These are phyloP conservation scores for Drechslerella stenobrocha DNA, from an alignment of 2,329 filamentous ascomycete species.

Conservation along the genomic window DNA sequence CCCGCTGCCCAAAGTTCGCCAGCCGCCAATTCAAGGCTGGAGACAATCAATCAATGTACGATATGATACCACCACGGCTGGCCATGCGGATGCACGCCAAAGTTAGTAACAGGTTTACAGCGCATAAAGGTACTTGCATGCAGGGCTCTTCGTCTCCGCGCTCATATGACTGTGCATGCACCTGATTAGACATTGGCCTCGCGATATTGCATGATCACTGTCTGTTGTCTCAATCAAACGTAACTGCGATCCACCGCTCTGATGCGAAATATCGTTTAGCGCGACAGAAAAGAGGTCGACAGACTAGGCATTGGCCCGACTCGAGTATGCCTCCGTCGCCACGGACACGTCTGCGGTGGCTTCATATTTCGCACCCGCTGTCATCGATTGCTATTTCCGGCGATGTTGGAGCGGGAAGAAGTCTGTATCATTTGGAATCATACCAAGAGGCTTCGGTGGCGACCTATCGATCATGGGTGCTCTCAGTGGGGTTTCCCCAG, in stretches of 20 bases:
- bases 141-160: background rate
- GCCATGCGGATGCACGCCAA: background rate
- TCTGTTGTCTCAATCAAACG: background rate
- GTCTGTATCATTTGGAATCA: background rate
- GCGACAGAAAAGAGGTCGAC: too few relatives aligned
- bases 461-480: background rate
- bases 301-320: too few relatives aligned
- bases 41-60: background rate
- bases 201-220: background rate
- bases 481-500: background rate
- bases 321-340: background rate
- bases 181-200: background rate
- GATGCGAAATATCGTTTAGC: too few relatives aligned
- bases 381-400: background rate
- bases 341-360: conserved; percentile 1
- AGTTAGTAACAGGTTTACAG: background rate
- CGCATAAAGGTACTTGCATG: conserved; percentile 3
- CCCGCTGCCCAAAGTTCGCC: background rate
- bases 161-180: conserved; percentile 6
- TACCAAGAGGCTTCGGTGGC: background rate
- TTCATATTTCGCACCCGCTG: background rate
- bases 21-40: background rate
- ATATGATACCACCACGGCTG: conserved; percentile 4
- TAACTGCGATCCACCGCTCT: background rate
- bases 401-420: background rate